Conservation (phyloP, 2,329 filamentous ascomycete species). For the Pseudodiploospora longispora region DNA sequence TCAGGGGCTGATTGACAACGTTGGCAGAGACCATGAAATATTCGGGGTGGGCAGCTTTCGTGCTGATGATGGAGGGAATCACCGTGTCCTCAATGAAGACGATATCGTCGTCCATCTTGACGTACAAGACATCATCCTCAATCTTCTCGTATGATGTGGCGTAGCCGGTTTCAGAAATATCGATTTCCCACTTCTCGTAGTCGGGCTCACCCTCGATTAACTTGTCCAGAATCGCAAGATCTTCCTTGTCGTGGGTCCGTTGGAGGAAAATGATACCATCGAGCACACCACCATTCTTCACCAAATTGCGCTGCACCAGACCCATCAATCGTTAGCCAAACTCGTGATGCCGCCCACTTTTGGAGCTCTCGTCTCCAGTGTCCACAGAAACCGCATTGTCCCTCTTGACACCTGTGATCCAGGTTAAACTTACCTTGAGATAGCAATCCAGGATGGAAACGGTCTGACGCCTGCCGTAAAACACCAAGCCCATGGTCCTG, state of each 20-base stretch:
- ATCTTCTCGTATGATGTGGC: conserved; percentile 34
- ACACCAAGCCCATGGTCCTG: conserved; percentile 38
- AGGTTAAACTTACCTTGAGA: conserved; percentile 23
- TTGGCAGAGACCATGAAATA: conserved; percentile 46
- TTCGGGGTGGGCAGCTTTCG: conserved; percentile 41
- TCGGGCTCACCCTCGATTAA: conserved; percentile 26
- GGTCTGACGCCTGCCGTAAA: conserved; percentile 35
- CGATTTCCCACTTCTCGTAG: conserved; percentile 30
- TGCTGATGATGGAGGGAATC: conserved; percentile 46
- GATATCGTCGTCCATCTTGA: conserved; percentile 30
- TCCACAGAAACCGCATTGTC: no score
- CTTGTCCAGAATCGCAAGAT: conserved; percentile 31
- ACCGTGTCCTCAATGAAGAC: conserved; percentile 29
- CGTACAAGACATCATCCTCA: conserved; percentile 36
- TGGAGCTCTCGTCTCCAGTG: no score
- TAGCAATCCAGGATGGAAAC: conserved; percentile 41
- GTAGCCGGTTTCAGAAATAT: conserved; percentile 26
- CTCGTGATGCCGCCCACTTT: no score
- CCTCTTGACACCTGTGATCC: no score
- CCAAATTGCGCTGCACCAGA: conserved; percentile 30
- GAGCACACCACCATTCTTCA: conserved; percentile 34
- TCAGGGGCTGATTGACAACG: conserved; percentile 47
- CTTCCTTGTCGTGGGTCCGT: conserved; percentile 29
- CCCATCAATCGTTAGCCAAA: not conserved
- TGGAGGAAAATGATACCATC: conserved; percentile 38